A percentile compares a stretch with the other conserved stretches of the same genome.
Conservation (phyloP, 805 yeast genomes). For the Metschnikowia cerradonensis region DNA sequence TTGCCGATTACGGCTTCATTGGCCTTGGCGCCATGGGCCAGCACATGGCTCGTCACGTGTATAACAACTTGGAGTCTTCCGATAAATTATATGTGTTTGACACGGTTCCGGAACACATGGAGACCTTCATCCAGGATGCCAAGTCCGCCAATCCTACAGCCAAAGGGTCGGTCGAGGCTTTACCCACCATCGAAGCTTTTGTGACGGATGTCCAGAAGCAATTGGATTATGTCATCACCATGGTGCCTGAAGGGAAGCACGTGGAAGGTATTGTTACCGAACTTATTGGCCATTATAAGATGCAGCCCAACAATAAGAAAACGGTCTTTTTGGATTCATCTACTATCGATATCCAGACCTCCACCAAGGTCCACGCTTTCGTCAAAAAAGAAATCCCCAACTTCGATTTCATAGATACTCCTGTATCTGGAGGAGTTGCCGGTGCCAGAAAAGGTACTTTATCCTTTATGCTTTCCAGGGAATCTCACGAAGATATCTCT, state of each 20-base stretch:
- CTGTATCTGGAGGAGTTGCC: constrained; percentile 53
- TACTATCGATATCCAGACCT: constrained; percentile 49
- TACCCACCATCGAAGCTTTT: constrained; percentile 22
- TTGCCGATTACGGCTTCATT: constrained; percentile 43
- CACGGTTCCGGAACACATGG: constrained; percentile 28
- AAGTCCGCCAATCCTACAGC: constrained; percentile 22
- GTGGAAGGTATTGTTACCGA: constrained; percentile 40
- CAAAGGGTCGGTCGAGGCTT: constrained; percentile 17
- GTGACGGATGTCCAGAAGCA: constrained; percentile 29
- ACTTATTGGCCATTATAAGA: constrained; percentile 30
- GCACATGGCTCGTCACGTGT: constrained; percentile 50
- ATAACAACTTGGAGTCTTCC: constrained; percentile 31
- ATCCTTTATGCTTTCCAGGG: constrained; percentile 49
- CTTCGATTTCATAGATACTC: constrained; percentile 49
- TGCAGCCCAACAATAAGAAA: constrained; percentile 6
- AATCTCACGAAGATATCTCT: constrained; percentile 24
- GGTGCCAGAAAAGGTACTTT: constrained; percentile 51
- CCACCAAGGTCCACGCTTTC: constrained; percentile 34
- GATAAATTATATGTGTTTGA: constrained; percentile 46
- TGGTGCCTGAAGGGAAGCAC: constrained; percentile 54
- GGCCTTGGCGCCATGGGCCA: constrained; percentile 59
- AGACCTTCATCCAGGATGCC: constrained; percentile 22
- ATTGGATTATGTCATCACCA: constrained; percentile 43
- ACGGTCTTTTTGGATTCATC: constrained; percentile 47
- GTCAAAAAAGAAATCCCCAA: constrained; percentile 30